Evolutionary conservation across 2,329 filamentous ascomycete genomes (phyloP), one percentile per base, ranked within the genome.

Genomic region (Aspergillus pseudonomiae): DNA sequence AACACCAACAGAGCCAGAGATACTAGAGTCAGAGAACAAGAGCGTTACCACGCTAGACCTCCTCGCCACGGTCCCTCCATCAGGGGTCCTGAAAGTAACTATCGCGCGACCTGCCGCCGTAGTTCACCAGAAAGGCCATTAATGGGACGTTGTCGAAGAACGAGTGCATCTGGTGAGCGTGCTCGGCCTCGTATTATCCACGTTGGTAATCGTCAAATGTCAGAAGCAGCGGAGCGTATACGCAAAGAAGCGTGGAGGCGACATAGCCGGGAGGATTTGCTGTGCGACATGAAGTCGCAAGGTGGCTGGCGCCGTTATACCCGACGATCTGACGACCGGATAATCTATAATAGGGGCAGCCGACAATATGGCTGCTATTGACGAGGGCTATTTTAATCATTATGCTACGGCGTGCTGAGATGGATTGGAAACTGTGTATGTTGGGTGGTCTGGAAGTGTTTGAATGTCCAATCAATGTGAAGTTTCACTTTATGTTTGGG

Each of bases 181-280:
- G 24, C 46, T 43, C 65, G 61, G 34, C 69, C 71, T 58, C 62
- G 58, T n/a, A 71, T 73, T 21, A 71, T 73, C 48, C 70, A 72
- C 53, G 71, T 70, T n/a, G 71, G 71, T 7, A 64, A 65, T n/a
- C 64, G 66, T 52, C 65, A 68, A 11, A 58, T 73, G 12, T 65
- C 62, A 57, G 64, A 67, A 53, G 65, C 60, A 32, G 69, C 66
- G 9, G 65, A 68, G 30, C 65, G 64, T 28, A 62, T 73, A 39
- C 62, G 64, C 32, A 65, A 50, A 39, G 63, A 69, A 45, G 65
- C 63, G 21, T 62, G 67, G 19, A 55, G 57, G 53, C 61, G 64
- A 53, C 64, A 61, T 45, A 61, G 55, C 21, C 57, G 58, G 26
- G 68, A 62, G 34, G 50, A 41, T 34, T 54, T 65, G 53, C 21